phyloP scores from a whole-genome alignment of 164 flowering plant species.

The Magnolia officinalis region DNA sequence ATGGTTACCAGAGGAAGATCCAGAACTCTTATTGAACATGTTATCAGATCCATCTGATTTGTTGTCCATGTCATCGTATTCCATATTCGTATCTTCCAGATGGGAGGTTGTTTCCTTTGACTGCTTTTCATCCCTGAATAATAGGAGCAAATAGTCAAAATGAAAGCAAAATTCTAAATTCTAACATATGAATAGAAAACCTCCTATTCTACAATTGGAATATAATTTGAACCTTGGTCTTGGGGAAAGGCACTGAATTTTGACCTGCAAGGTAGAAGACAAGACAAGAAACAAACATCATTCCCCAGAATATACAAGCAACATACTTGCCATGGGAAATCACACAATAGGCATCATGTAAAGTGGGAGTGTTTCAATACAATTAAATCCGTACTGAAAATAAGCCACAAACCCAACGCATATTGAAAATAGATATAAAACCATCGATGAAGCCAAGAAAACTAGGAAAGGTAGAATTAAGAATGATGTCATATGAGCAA shows the following conservation, averaged over 20 bases:
- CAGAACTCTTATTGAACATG: constrained; percentile 24
- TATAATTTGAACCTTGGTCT: constrained; percentile 33
- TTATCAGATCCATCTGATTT: constrained; percentile 51
- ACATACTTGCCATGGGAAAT: not conserved
- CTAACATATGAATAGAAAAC: not conserved
- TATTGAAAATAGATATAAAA: no score
- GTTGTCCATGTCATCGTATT: constrained; percentile 31
- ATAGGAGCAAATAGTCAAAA: constrained; percentile 7
- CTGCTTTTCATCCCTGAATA: constrained; percentile 41
- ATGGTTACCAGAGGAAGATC: constrained; percentile 47
- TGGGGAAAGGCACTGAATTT: constrained; percentile 55
- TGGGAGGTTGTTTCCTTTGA: constrained; percentile 26
- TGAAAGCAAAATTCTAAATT: not conserved
- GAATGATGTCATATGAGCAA: no score
- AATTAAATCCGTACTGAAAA: no score
- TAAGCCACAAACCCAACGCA: no score
- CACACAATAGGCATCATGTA: not conserved
- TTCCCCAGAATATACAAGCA: not conserved
- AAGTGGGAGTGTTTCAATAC: no score
- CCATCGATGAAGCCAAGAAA: no score
- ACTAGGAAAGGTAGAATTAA: no score
- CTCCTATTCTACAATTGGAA: constrained; percentile 7
- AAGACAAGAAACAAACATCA: constrained; percentile 1
- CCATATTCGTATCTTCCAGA: constrained; percentile 27
- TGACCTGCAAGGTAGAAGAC: constrained; percentile 36